Percentiles rank a stretch among this genome's conserved stretches.
Evolutionary conservation across 139 green algal species (phyloP).

Genomic region (Tetradesmus obliquus): DNA sequence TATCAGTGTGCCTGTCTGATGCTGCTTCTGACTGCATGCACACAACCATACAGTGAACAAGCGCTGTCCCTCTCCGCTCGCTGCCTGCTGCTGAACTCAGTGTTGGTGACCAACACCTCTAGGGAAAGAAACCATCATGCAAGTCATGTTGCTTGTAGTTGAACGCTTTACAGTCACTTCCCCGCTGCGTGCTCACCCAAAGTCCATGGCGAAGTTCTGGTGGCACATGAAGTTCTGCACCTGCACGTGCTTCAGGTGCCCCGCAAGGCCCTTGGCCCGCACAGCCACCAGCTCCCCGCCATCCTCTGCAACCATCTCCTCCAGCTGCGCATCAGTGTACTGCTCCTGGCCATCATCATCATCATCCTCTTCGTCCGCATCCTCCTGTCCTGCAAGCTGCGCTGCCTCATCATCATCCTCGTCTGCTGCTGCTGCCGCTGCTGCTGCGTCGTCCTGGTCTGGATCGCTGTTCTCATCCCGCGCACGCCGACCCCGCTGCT

Average conservation of each 20-base stretch:
- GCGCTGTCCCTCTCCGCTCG: no score
- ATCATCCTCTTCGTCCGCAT: not conserved
- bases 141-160: no score
- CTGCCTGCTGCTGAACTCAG: no score
- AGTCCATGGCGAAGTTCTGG: conserved; percentile 73
- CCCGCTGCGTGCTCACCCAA: conserved; percentile 56
- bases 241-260: conserved; percentile 67
- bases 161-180: no score
- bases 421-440: not conserved
- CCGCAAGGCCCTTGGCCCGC: conserved; percentile 43
- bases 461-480: not conserved
- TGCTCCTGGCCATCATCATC: not conserved
- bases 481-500: not conserved
- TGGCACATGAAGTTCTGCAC: conserved; percentile 89
- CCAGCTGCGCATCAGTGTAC: not conserved
- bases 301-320: not conserved
- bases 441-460: not conserved
- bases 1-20: no score
- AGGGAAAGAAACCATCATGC: no score
- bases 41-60: no score
- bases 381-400: not conserved
- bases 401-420: not conserved
- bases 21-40: no score
- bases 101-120: no score
- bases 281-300: conserved; percentile 9